Evolutionary conservation across 1,139 yeast species (phyloP), one percentile per base, ranked within the genome.

Genomic region (Yamadazyma pseudoaaseri): DNA sequence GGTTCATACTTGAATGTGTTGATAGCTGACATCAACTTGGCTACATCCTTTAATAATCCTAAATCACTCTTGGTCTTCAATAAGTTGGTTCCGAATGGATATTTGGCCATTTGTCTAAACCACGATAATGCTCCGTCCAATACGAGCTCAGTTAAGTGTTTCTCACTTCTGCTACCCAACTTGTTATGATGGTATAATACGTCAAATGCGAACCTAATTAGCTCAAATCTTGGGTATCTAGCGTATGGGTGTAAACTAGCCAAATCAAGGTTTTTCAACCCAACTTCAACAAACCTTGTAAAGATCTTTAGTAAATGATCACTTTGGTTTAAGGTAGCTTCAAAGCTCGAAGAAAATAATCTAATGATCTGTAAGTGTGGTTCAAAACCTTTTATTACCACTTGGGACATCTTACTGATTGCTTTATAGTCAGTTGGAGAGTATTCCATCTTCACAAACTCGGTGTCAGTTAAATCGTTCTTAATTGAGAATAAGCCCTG

Each of bases 161-260:
- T 42, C 20, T 71, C 67, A 38, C 72, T 67, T 41, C 73, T 62
- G 2, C 81, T 70, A 3, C 70, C 69, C 37, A 70, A 58, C 41
- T 65, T 65, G 22, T 61, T 51, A 48, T 83, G 87, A 29, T 74
- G 75, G 22, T 65, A 70, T 43, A 86, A 62, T 2, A 87, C 70
- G 34, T 82, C 83, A 36, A 84, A 62, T 0, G 90, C 78, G 52
- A 87, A 81, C 33, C 73, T 62, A 31, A 87, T 65, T 42, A 90
- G 60, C 52, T 89, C 95, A 51, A 84, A 85, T 42, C 97, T 69
- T 10, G 76, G 70, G 39, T 79, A 60, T 40, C 97, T 71, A 0
- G 97, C 79, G 53, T 78, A 78, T 12, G 97, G 95, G 58, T 92
- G 97, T 36, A 73, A 62, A 49, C 94, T 82, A 5, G 95, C 96